Percentiles rank a stretch among this genome's conserved stretches.
phyloP scores from a whole-genome alignment of 2,329 filamentous ascomycete species.

The Xylaria hypoxylon region DNA sequence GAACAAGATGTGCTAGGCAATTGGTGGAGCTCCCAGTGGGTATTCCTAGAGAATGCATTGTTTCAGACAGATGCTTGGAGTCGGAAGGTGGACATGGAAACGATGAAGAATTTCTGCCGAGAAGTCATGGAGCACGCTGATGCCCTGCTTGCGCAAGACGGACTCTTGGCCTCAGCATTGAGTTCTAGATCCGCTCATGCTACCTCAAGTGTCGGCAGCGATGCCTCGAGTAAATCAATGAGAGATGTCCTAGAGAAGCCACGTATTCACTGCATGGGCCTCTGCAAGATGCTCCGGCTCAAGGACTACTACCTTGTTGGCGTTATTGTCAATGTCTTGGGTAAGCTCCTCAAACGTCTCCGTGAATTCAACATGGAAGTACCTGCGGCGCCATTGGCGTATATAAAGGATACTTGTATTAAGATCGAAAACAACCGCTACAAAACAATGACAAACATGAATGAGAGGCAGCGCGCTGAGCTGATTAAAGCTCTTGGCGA shows the following conservation, averaged over 20 bases:
- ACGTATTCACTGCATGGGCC: conserved; percentile 70
- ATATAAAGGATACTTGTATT: conserved; percentile 75
- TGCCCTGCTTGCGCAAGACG: conserved; percentile 84
- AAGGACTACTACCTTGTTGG: conserved; percentile 87
- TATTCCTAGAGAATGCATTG: conserved; percentile 82
- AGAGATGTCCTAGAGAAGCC: conserved; percentile 71
- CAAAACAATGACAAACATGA: conserved; percentile 81
- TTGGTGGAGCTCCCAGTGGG: conserved; percentile 90
- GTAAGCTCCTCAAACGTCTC: conserved; percentile 86
- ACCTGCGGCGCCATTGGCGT: conserved; percentile 66
- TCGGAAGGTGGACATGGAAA: conserved; percentile 75
- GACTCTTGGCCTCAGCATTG: conserved; percentile 80
- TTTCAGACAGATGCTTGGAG: conserved; percentile 87
- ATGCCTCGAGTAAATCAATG: conserved; percentile 54
- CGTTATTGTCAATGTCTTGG: conserved; percentile 83
- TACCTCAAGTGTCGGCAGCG: conserved; percentile 49
- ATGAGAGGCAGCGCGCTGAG: conserved; percentile 85
- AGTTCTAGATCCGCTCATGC: conserved; percentile 49
- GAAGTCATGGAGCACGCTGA: conserved; percentile 96
- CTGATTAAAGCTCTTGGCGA: conserved; percentile 73
- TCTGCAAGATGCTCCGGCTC: conserved; percentile 90
- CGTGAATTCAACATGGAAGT: conserved; percentile 81
- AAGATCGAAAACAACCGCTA: conserved; percentile 67
- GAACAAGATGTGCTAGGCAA: conserved; percentile 75
- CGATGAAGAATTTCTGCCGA: conserved; percentile 93